These are phyloP conservation scores for Tylopilus plumbeoviolaceoides DNA, from an alignment of 768 basidiomycete genomes.

Conservation along the genomic window DNA sequence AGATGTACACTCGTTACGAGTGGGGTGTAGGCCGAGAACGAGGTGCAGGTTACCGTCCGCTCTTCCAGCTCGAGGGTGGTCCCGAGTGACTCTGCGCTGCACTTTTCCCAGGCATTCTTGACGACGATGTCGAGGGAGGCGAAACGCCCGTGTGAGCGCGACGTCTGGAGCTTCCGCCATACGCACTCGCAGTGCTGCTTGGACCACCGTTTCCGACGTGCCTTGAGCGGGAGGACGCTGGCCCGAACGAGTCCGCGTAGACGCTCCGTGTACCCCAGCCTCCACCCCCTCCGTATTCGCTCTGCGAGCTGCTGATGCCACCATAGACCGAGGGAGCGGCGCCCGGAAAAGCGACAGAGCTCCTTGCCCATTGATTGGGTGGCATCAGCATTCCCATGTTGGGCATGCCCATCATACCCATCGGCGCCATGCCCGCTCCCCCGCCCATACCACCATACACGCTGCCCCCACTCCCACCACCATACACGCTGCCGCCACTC, in stretches of 20 bases:
- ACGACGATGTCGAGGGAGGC: slow-evolving; percentile 19
- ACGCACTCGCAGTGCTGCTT: slow-evolving; percentile 15
- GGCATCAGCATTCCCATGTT: slow-evolving; percentile 38
- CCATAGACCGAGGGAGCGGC: slow-evolving; percentile 53
- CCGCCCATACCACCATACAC: slow-evolving; percentile 40
- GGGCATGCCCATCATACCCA: slow-evolving; percentile 40
- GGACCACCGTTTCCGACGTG: slow-evolving; percentile 2
- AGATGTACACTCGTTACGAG: background rate
- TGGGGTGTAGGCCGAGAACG: background rate
- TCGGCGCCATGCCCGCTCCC: slow-evolving; percentile 33
- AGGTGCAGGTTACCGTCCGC: slow-evolving; percentile 9
- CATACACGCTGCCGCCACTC: slow-evolving; percentile 30
- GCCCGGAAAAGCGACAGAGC: slow-evolving; percentile 49
- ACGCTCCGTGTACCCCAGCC: slow-evolving; percentile 58
- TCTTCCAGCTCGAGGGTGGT: slow-evolving; percentile 66
- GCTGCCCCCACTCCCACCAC: slow-evolving; percentile 29
- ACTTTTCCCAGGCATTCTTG: slow-evolving; percentile 16
- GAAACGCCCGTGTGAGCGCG: slow-evolving; percentile 33
- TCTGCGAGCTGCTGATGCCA: slow-evolving; percentile 49
- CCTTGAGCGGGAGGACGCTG: slow-evolving; percentile 23
- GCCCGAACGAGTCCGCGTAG: slow-evolving; percentile 65
- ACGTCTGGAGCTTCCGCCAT: slow-evolving; percentile 24
- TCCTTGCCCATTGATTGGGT: slow-evolving; percentile 38
- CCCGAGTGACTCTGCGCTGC: slow-evolving; percentile 30
- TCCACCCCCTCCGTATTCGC: slow-evolving; percentile 56